Evolutionary conservation across 1,139 yeast species (phyloP).

Genomic region (Hemisphaericaspora lyxosophila): DNA sequence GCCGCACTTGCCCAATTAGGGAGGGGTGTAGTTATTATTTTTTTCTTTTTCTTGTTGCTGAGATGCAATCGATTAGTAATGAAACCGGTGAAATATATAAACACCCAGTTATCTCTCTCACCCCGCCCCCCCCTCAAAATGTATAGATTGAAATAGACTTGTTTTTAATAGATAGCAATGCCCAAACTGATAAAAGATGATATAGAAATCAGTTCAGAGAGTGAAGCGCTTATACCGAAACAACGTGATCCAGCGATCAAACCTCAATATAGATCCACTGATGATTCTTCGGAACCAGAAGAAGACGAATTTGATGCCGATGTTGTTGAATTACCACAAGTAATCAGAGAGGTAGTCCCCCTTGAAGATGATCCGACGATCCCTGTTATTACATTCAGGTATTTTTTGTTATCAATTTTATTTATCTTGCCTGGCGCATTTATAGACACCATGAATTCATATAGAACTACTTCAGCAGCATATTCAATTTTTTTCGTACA

Average conservation of each 20-base stretch:
- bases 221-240: conserved; percentile 5
- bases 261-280: conserved; percentile 1
- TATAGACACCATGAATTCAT: conserved; percentile 48
- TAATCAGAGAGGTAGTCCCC: conserved; percentile 35
- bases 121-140: no score
- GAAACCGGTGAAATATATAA: neutral
- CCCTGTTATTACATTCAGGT: conserved; percentile 43
- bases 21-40: neutral
- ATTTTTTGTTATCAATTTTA: conserved; percentile 35
- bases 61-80: no score
- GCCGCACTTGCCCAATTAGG: neutral
- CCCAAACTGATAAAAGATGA: conserved; percentile 1
- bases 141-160: no score
- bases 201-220: neutral
- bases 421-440: conserved; percentile 50
- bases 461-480: conserved; percentile 47
- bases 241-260: neutral
- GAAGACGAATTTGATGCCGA: conserved; percentile 11
- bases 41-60: no score
- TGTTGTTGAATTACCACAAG: conserved; percentile 24
- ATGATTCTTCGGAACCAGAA: conserved; percentile 1
- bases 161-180: neutral
- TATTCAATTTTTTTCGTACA: conserved; percentile 49
- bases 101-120: no score
- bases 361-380: conserved; percentile 34